A percentile compares a stretch with the other conserved stretches of the same genome.
These are phyloP conservation scores for Chlamydomonas schloesseri DNA, from an alignment of 139 green algal species.

Conservation along the genomic window DNA sequence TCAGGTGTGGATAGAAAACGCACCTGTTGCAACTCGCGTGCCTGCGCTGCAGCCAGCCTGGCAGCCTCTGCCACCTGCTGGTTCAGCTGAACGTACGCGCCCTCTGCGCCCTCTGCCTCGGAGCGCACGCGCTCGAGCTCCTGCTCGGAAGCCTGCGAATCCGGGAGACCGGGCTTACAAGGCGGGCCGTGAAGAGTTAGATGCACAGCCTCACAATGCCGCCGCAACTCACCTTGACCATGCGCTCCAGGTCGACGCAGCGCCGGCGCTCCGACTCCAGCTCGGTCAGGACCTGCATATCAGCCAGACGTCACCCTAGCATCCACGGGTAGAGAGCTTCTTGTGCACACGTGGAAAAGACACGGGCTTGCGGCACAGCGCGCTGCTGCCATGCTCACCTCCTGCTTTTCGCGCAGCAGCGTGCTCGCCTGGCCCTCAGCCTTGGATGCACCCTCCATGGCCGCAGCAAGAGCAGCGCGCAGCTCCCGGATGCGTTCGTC, in stretches of 20 bases:
- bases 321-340: too few species aligned
- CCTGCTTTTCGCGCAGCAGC: slow-evolving; percentile 25
- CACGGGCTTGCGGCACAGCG: too few species aligned
- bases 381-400: not conserved
- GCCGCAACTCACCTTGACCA: not conserved
- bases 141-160: not conserved
- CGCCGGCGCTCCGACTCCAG: slow-evolving; percentile 7
- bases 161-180: too few species aligned
- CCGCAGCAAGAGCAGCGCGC: slow-evolving; percentile 43
- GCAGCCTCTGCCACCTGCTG: slow-evolving; percentile 27
- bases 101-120: not conserved
- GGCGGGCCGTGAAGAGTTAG: too few species aligned
- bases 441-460: not conserved
- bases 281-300: not conserved
- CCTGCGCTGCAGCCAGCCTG: not conserved
- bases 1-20: too few species aligned
- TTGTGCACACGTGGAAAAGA: too few species aligned
- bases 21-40: not conserved
- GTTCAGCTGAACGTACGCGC: not conserved
- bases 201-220: too few species aligned
- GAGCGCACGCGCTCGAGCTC: not conserved
- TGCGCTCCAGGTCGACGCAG: not conserved
- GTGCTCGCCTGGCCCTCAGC: not conserved
- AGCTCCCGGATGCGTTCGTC: slow-evolving; percentile 57
- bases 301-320: too few species aligned